These are phyloP conservation scores for Trifolium dubium DNA, from an alignment of 306 rosid species.

Conservation along the genomic window DNA sequence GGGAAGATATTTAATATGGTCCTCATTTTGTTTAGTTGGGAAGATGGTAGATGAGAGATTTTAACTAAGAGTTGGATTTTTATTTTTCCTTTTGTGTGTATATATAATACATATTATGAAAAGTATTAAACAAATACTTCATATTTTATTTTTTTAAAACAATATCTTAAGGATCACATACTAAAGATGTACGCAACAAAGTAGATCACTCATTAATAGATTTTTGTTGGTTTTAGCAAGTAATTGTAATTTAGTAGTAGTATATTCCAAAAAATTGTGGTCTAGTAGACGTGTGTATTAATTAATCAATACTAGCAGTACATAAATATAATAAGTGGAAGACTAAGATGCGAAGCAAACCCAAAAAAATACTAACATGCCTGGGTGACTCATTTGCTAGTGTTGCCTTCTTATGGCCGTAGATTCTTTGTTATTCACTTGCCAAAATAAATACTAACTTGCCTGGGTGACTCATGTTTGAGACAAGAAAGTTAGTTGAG, in stretches of 20 bases:
- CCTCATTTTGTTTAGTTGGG: too few species aligned
- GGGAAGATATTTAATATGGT: too few species aligned
- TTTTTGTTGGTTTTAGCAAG: not conserved
- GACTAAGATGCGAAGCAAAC: not conserved
- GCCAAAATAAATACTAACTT: not conserved
- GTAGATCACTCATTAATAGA: not conserved
- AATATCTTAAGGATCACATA: not conserved
- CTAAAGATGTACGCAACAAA: not conserved
- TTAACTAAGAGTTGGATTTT: too few species aligned
- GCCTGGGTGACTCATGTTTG: too few species aligned
- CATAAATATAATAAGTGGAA: not conserved
- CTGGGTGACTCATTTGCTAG: too few species aligned
- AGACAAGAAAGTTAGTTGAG: not conserved
- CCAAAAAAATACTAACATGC: not conserved
- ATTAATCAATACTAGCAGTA: not conserved
- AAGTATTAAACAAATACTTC: not conserved
- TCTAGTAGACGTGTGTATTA: not conserved
- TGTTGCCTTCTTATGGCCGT: not conserved
- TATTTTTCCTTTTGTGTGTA: too few species aligned
- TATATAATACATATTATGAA: too few species aligned
- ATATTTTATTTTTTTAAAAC: not conserved
- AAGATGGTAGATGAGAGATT: too few species aligned
- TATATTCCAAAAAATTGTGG: not conserved
- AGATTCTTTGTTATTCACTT: not conserved
- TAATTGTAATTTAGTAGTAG: not conserved